Conservation (phyloP, 352 stramenopile species). For the Phytophthora aleatoria region DNA sequence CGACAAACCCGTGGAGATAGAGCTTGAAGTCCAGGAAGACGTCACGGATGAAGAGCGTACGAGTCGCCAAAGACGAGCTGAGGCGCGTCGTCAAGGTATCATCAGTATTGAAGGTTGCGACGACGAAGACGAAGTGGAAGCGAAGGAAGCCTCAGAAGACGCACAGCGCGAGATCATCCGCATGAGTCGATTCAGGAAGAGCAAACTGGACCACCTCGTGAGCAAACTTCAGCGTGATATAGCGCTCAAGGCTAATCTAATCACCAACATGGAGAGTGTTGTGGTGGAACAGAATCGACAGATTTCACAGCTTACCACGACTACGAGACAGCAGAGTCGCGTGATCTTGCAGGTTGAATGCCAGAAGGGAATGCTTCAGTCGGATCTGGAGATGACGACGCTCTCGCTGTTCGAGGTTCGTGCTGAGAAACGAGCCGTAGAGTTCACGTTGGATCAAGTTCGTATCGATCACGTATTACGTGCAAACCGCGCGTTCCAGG, state of each 20-base stretch:
- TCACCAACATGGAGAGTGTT: conserved; percentile 54
- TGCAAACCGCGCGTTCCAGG: conserved; percentile 49
- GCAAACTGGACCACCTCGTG: conserved; percentile 65
- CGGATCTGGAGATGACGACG: conserved; percentile 51
- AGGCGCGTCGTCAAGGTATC: conserved; percentile 29
- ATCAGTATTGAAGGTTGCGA: conserved; percentile 17
- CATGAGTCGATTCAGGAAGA: conserved; percentile 74
- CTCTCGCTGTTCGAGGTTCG: conserved; percentile 31
- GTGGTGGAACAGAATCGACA: conserved; percentile 63
- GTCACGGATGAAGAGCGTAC: conserved; percentile 45
- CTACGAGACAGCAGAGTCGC: conserved; percentile 46
- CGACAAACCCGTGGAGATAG: conserved; percentile 63
- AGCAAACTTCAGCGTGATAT: conserved; percentile 64
- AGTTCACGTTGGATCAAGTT: conserved; percentile 37
- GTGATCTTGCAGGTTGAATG: conserved; percentile 48
- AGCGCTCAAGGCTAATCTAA: conserved; percentile 46
- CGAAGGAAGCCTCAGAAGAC: conserved; percentile 6
- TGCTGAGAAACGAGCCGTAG: conserved; percentile 18
- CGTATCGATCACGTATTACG: conserved; percentile 55
- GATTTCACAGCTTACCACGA: conserved; percentile 44
- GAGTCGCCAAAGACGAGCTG: conserved; percentile 27
- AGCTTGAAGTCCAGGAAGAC: conserved; percentile 64
- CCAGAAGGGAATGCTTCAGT: conserved; percentile 55
- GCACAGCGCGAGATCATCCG: conserved; percentile 39
- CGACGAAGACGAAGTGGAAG: conserved; percentile 11